Base-by-base conservation (phyloP, 2,329 filamentous ascomycete genomes). In the Fusarium multiceps region DNA sequence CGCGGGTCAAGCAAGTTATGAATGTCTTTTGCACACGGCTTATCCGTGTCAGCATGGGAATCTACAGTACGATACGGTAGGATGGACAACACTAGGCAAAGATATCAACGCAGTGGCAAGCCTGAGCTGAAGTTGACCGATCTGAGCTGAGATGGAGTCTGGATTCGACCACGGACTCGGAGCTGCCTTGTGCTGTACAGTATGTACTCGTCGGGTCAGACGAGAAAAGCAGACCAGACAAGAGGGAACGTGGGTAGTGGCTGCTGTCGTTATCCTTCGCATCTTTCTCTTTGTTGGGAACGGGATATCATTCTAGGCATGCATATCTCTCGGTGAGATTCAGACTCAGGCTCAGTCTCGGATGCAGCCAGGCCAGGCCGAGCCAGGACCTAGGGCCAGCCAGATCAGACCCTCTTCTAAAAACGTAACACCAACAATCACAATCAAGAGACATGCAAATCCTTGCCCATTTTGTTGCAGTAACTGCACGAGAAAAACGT, bases 1-100 rank as follows among this genome's bases (percentile, higher is more conserved):
- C 54, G 58, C 53, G 54, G 54, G 46, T 55, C 30, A 53, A 47
- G 18, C 45, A 65, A 51, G 71, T 72, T 70, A 72, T 72, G 69
- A 72, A 72, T 63, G 47, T 48, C 46, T 55, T 43, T 46, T 37
- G 27, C 65, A 28, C 25, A 34, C 32, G 42, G 43, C 43, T 72
- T 55, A 59, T 67, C 28, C 49, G 30, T 53, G 34, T 53, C 43
- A n/a, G 42, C 37, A 23, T 45, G 32, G 32, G 37, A 48, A 20
- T 37, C 14, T 25, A 32, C 34, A 56, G 43, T 45, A 50, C 32
- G 34, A 37, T n/a, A 20, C 27, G 25, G 48, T 12, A 23, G 32
- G 48, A 51, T 34, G 21, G 30, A 42, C 34, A 41, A 51, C 21
- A 51, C 23, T 51, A 51, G 18, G 16, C 32, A 41, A 41, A 51